These are phyloP conservation scores for Trichosanthes cucumerina DNA, from an alignment of 306 rosid species.

Conservation along the genomic window DNA sequence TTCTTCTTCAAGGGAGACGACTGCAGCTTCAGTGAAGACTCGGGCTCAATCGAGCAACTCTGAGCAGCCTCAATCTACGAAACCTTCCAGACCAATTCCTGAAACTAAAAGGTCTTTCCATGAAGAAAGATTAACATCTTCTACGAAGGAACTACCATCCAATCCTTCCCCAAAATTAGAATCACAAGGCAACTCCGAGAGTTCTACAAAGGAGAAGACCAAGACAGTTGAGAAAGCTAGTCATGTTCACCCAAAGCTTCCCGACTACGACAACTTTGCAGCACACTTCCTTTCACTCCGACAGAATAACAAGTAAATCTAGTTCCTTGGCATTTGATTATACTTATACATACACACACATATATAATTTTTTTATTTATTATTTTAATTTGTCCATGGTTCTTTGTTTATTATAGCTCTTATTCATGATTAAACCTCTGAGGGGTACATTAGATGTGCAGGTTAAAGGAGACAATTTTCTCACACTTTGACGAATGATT, in stretches of 20 bases:
- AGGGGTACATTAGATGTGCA: neutral
- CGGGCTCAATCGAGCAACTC: constrained; percentile 23
- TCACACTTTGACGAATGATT: neutral
- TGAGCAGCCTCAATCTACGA: constrained; percentile 15
- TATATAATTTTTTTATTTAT: neutral
- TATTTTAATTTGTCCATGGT: neutral
- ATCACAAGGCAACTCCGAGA: constrained; percentile 21
- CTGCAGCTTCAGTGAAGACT: constrained; percentile 22
- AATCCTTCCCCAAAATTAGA: constrained; percentile 17
- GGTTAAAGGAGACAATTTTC: neutral
- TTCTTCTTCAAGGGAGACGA: constrained; percentile 14
- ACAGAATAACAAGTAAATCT: constrained; percentile 29
- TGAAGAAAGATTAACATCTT: constrained; percentile 25
- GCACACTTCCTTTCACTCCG: constrained; percentile 63
- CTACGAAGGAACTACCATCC: constrained; percentile 14
- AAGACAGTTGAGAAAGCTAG: constrained; percentile 31
- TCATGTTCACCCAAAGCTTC: constrained; percentile 88
- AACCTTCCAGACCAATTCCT: constrained; percentile 19
- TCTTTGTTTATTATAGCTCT: neutral
- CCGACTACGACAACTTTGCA: constrained; percentile 57
- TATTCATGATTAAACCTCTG: neutral
- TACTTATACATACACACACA: neutral
- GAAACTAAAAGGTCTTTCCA: constrained; percentile 23
- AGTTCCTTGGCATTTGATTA: neutral
- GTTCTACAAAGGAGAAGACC: constrained; percentile 23